Base-by-base conservation (phyloP, 345 rosid genomes). In the Bruguiera parviflora region DNA sequence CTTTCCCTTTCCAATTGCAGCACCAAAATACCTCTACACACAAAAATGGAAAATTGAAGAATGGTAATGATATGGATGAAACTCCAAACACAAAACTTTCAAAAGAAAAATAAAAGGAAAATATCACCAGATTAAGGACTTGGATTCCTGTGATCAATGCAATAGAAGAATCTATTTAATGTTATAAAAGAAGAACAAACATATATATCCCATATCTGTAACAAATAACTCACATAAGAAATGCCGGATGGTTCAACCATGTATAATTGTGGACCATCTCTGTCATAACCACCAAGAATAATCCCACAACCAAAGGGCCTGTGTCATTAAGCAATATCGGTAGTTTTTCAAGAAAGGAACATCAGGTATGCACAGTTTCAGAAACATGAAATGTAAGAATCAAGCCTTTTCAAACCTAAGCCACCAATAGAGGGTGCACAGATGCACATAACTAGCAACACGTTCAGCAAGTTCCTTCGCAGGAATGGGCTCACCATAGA, bases 401-500 rank as follows among this genome's bases (percentile, higher is more conserved):
- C 58, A 67, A 53, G 39, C 29, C 22, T 47, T 59, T 67, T 32
- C 76, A 69, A 70, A 92, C 97, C 98, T 87, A 49, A 96, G 96
- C 99, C 99, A 96, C 99, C 99, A 96, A 72, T 92, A 96, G n/a
- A 96, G 90, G 47, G 98, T 96, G 79, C 99, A 92, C 33, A 96
- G 58, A 75, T 92, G 99, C 66, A 96, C 99, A 75, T 96, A 96
- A 72, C 97, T 90, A 58, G 98, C 98, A 67, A 96, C 94, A 25
- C 97, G 94, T 24, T 86, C 91, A 11, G 99, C 92, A 71, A 96
- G 97, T 85, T 92, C 98, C 78, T 92, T 90, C 56, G 92, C 86
- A 56, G 98, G 97, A 73, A 96, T 86, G 49, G 90, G 77, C 33
- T 96, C 98, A 3, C 99, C 98, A 73, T 96, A 96, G 33, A 81